phyloP scores from a whole-genome alignment of 2,329 filamentous ascomycete species.

The Venturia asperata region DNA sequence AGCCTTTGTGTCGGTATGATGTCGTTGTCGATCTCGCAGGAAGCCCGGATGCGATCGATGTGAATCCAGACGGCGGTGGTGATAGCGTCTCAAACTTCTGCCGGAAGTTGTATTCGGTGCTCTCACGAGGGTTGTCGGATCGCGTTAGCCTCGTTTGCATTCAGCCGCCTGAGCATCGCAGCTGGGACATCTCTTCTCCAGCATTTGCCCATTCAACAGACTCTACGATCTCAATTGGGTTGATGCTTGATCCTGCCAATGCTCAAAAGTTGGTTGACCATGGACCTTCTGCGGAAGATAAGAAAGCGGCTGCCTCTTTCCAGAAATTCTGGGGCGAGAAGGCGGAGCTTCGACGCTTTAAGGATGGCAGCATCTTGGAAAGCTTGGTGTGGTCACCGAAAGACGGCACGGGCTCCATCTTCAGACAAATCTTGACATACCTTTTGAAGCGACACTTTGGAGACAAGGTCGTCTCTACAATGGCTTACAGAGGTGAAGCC shows the following conservation, averaged over 20 bases:
- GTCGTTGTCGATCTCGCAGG: constrained; percentile 37
- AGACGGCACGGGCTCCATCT: constrained; percentile 54
- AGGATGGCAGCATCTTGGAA: constrained; percentile 88
- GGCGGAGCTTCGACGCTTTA: constrained; percentile 86
- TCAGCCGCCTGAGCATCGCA: constrained; percentile 25
- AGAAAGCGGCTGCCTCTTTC: constrained; percentile 73
- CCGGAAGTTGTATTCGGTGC: constrained; percentile 53
- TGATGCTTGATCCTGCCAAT: constrained; percentile 66
- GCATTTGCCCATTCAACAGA: constrained; percentile 21
- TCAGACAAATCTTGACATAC: constrained; percentile 72
- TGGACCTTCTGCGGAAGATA: constrained; percentile 78
- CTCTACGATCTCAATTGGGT: constrained; percentile 51
- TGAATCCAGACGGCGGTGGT: background rate
- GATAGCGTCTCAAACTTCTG: constrained; percentile 26
- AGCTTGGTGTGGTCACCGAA: constrained; percentile 74
- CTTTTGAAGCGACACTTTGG: constrained; percentile 64
- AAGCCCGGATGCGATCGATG: background rate
- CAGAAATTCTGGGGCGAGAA: constrained; percentile 93
- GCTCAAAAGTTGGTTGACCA: constrained; percentile 74
- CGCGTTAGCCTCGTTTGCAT: constrained; percentile 58
- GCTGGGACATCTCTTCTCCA: constrained; percentile 32
- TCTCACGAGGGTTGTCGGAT: constrained; percentile 68
- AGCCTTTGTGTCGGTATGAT: constrained; percentile 50
- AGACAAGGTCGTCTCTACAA: constrained; percentile 45
- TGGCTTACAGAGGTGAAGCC: constrained; percentile 40